phyloP scores from a whole-genome alignment of 2,329 filamentous ascomycete species.

The Lasiodiplodia hormozganensis region DNA sequence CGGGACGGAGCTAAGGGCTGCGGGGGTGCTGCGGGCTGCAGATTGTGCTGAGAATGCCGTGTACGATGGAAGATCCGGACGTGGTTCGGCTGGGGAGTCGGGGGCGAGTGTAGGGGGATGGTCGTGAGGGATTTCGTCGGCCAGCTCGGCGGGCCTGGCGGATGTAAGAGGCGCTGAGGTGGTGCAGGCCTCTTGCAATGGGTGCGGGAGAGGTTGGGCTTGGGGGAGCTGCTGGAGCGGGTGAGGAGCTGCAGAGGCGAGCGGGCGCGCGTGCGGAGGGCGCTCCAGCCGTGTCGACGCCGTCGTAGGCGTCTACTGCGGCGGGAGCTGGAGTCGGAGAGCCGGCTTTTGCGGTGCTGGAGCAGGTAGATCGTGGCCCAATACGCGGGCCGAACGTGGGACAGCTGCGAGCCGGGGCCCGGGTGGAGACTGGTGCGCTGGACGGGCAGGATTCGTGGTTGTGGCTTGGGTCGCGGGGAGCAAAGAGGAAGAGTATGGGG shows the following conservation, averaged over 20 bases:
- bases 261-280: background rate
- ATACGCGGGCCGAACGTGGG: constrained; percentile 25
- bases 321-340: constrained; percentile 19
- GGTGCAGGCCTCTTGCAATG: constrained; percentile 17
- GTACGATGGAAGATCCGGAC: constrained; percentile 56
- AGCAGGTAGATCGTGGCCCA: constrained; percentile 16
- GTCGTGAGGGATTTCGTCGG: constrained; percentile 68
- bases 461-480: constrained; percentile 11
- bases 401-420: background rate
- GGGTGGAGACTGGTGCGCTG: constrained; percentile 12
- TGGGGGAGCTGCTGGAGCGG: background rate
- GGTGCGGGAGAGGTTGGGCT: background rate
- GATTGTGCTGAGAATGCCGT: constrained; percentile 44
- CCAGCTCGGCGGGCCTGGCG: constrained; percentile 67
- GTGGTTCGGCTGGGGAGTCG: constrained; percentile 70
- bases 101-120: constrained; percentile 67
- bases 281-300: constrained; percentile 6
- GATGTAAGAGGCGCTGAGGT: constrained; percentile 39
- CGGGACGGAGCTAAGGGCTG: constrained; percentile 33
- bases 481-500: constrained; percentile 16
- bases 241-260: constrained; percentile 13
- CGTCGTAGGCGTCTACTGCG: constrained; percentile 5
- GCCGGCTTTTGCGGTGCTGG: background rate
- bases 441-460: constrained; percentile 17
- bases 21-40: constrained; percentile 35